Evolutionary conservation across 371 early-diverging fungal genomes (phyloP).

Genomic region (Astathelohania contejeani): DNA sequence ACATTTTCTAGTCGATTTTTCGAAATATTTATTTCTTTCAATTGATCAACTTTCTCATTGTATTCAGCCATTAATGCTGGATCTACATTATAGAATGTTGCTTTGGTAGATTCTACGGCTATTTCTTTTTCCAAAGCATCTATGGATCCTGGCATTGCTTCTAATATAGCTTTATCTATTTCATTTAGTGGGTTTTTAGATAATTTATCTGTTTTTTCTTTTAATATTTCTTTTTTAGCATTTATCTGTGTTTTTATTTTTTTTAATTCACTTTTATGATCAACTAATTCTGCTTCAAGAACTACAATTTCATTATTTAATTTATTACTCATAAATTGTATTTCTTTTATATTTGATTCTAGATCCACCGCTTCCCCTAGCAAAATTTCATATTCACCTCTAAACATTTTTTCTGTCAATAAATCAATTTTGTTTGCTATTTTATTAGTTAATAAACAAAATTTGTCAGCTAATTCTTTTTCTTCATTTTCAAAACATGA

Average conservation of each 20-base stretch:
- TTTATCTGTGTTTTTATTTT: conserved; percentile 17
- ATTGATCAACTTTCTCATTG: conserved; percentile 12
- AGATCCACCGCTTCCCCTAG: conserved; percentile 7
- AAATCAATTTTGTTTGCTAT: background rate
- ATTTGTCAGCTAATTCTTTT: conserved; percentile 6
- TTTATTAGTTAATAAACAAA: conserved; percentile 8
- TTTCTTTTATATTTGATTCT: background rate
- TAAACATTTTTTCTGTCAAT: conserved; percentile 5
- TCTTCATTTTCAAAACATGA: conserved; percentile 5
- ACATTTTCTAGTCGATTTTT: conserved; percentile 4
- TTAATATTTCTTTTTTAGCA: conserved; percentile 6
- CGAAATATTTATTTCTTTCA: conserved; percentile 11
- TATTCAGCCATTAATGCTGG: conserved; percentile 14
- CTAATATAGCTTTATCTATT: background rate
- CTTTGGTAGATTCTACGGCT: conserved; percentile 8
- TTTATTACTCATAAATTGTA: background rate
- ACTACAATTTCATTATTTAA: background rate
- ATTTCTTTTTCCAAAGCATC: conserved; percentile 28
- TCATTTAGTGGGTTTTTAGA: background rate
- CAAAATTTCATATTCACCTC: background rate
- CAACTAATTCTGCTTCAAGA: conserved; percentile 2
- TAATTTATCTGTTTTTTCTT: background rate
- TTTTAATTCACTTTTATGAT: conserved; percentile 5
- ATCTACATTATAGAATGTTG: conserved; percentile 28
- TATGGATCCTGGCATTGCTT: conserved; percentile 17